Base-by-base conservation (phyloP, 805 yeast species). In the Saturnispora dispora region DNA sequence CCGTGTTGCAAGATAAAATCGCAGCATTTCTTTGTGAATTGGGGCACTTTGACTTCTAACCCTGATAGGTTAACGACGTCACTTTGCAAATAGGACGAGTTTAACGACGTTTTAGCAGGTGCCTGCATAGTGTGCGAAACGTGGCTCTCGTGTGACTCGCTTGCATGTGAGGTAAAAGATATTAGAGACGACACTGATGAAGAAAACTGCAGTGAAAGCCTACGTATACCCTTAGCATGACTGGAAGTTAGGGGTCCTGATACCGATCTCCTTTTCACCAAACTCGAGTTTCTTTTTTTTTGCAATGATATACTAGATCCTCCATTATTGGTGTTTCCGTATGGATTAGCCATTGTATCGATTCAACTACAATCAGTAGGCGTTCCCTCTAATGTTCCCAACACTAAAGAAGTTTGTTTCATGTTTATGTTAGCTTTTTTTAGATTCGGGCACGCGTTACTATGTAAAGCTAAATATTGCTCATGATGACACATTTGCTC, bases 11-110 rank as follows among this genome's bases (percentile, higher is more conserved):
- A 40, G 15, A 69, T 60, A 51, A 55, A 67, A 22, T 58, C 46
- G 47, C 70, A 64, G 53, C 71, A 66, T 52, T 64, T 66, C 35
- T 59, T 56, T 4, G 67, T 68, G 27, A 64, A 27, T 2, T 61
- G 55, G 10, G 72, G 72, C 13, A 68, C 57, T 20, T 46, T 53
- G 30, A 56, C 33, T 1, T 48, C 44, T 33, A 42, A 51, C 17
- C 35, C 39, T 3, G 52, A 53, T 35, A 56, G 23, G 9, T 27
- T 44, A 15, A 56, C 56, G 39, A 45, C 36, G 10, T 44, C 48
- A 33, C 56, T 17, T 13, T 42, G 13, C 13, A n/a, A 4, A 23
- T 39, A 47, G 13, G 40, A 44, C 11, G 15, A 25, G 5, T n/a
- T 18, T 9, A 47, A 40, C 30, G 44, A 37, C 8, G 27, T 41